These are phyloP conservation scores for Centrapalus pauciflorus DNA, from an alignment of 129 eudicot genomes.

Conservation along the genomic window DNA sequence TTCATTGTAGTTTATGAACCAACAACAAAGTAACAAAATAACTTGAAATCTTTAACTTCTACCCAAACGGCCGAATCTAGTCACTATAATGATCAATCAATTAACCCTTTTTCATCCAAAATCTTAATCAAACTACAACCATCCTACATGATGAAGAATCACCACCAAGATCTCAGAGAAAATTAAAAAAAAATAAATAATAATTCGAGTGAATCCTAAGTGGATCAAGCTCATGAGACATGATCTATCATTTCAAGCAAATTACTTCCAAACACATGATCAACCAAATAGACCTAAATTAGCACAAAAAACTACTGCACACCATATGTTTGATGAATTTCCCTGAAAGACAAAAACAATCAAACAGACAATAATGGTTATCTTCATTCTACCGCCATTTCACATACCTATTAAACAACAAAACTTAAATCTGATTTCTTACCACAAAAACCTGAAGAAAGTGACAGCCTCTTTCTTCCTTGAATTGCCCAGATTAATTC, in stretches of 20 bases:
- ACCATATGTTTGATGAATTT: not conserved
- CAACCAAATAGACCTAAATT: not conserved
- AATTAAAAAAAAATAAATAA: not conserved
- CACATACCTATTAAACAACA: not conserved
- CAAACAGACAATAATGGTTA: not conserved
- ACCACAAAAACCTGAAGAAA: not conserved
- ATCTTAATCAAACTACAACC: not conserved
- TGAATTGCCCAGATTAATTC: not conserved
- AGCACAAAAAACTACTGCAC: not conserved
- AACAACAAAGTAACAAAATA: not conserved
- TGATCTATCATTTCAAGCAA: not conserved
- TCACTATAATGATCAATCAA: not conserved
- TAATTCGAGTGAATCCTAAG: too few relatives aligned
- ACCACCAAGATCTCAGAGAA: not conserved
- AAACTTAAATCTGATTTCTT: not conserved
- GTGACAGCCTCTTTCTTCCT: not conserved
- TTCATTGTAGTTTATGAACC: conserved; percentile 19
- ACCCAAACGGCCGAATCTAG: not conserved
- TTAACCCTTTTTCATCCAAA: not conserved
- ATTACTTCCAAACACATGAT: not conserved
- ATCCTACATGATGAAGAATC: not conserved
- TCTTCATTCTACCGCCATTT: not conserved
- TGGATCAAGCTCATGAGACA: not conserved
- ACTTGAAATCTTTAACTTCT: not conserved
- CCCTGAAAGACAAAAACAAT: not conserved